Evolutionary conservation across 805 yeast genomes (phyloP).

Genomic region (Yarrowia bubula): DNA sequence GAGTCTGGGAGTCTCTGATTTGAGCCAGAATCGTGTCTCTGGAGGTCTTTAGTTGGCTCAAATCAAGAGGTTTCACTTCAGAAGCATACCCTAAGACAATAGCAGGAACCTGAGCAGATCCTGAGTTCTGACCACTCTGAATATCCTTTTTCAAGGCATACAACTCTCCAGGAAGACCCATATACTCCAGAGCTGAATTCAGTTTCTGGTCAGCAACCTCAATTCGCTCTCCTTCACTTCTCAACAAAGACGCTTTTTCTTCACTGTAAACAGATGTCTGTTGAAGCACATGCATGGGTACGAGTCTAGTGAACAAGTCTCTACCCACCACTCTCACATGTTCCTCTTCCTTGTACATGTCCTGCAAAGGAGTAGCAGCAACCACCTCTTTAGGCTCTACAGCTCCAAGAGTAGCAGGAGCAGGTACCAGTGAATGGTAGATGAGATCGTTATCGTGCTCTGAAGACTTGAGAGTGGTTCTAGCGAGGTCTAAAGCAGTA

Average conservation of each 20-base stretch:
- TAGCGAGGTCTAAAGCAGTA: neutral
- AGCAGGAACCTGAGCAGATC: constrained; percentile 13
- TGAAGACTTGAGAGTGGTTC: constrained; percentile 36
- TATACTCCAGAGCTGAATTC: constrained; percentile 72
- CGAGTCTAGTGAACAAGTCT: constrained; percentile 70
- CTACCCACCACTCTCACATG: constrained; percentile 49
- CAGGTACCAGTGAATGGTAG: constrained; percentile 76
- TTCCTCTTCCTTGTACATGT: constrained; percentile 42
- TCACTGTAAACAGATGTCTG: constrained; percentile 85
- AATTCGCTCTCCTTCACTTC: constrained; percentile 69
- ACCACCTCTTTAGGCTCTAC: constrained; percentile 69
- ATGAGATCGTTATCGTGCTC: constrained; percentile 87
- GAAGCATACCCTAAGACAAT: constrained; percentile 31
- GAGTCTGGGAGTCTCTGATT: constrained; percentile 37
- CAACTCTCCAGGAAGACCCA: constrained; percentile 69
- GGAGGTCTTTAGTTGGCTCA: constrained; percentile 38
- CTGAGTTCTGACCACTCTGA: neutral
- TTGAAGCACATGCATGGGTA: constrained; percentile 86
- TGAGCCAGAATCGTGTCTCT: constrained; percentile 32
- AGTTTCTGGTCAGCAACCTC: constrained; percentile 80
- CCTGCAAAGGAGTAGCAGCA: constrained; percentile 52
- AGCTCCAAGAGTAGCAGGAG: constrained; percentile 56
- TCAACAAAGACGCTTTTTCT: constrained; percentile 72
- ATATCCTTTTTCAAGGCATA: constrained; percentile 16
- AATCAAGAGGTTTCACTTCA: constrained; percentile 36